phyloP scores from a whole-genome alignment of 2,329 filamentous ascomycete species.

The Onygenales sp. region DNA sequence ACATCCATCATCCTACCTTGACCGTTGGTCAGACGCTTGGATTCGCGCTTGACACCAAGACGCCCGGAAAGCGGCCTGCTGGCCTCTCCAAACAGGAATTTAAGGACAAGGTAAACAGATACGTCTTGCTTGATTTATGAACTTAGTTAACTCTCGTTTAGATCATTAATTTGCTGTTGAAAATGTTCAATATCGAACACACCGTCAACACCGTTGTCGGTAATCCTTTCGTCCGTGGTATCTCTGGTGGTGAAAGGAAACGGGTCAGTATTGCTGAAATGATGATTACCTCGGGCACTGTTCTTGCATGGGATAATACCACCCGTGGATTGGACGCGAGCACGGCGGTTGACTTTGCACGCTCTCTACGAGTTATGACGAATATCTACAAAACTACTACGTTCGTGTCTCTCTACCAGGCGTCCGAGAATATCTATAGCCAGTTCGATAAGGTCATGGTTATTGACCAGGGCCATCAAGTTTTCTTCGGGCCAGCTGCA shows the following conservation, averaged over 20 bases:
- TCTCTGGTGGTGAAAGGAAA: slow-evolving; percentile 71
- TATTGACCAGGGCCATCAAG: slow-evolving; percentile 64
- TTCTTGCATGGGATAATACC: slow-evolving; percentile 68
- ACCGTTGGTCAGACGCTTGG: slow-evolving; percentile 80
- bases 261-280: slow-evolving; percentile 76
- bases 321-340: slow-evolving; percentile 60
- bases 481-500: slow-evolving; percentile 61
- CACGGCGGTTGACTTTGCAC: slow-evolving; percentile 57
- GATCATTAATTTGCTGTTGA: slow-evolving; percentile 64
- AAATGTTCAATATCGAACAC: slow-evolving; percentile 92
- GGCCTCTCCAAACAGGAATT: slow-evolving; percentile 65
- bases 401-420: slow-evolving; percentile 79
- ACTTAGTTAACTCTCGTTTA: slow-evolving; percentile 23
- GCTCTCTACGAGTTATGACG: slow-evolving; percentile 68
- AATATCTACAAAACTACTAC: slow-evolving; percentile 77
- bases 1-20: slow-evolving; percentile 74
- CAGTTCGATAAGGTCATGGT: slow-evolving; percentile 79
- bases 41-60: slow-evolving; percentile 78
- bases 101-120: slow-evolving; percentile 48
- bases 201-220: slow-evolving; percentile 78
- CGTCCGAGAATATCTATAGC: slow-evolving; percentile 69
- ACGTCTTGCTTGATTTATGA: not conserved
- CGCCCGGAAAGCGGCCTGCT: slow-evolving; percentile 67
- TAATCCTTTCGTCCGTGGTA: slow-evolving; percentile 67
- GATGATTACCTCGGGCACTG: slow-evolving; percentile 63